Percentiles rank a stretch among this genome's conserved stretches.
Conservation (phyloP, 345 rosid species). For the Carallia brachiata region DNA sequence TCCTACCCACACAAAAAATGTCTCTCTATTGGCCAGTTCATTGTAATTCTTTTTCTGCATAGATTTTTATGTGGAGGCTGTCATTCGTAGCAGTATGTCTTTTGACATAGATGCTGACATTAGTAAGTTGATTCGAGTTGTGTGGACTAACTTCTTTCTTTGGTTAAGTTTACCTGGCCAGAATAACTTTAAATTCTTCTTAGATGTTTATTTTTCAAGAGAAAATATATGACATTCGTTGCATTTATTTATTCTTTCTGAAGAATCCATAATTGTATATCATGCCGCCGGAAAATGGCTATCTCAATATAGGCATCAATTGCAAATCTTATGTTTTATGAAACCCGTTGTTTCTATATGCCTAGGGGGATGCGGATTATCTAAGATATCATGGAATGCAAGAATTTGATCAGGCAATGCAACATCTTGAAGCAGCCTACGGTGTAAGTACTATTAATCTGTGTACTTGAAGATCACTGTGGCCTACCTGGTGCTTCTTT, state of each 20-base stretch:
- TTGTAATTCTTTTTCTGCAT: no score
- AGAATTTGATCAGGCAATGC: conserved; percentile 95
- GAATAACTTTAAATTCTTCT: no score
- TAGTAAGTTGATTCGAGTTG: no score
- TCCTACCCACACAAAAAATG: no score
- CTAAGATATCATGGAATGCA: conserved; percentile 79
- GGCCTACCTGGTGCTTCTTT: neutral
- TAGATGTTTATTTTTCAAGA: no score
- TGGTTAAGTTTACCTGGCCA: no score
- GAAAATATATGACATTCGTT: neutral
- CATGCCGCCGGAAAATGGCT: neutral
- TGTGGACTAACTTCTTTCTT: no score
- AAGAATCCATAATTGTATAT: neutral
- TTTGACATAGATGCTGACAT: no score
- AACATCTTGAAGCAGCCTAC: conserved; percentile 71
- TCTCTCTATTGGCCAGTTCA: no score
- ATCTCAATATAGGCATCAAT: neutral
- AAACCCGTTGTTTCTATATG: conserved; percentile 8
- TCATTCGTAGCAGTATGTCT: no score
- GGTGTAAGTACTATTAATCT: conserved; percentile 47
- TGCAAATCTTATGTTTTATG: neutral
- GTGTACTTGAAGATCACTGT: neutral
- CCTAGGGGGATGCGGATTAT: conserved; percentile 74
- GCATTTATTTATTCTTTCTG: neutral
- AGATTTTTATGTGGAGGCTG: no score